Conservation (phyloP, 2,329 filamentous ascomycete species). For the Sordariomycetes sp. region DNA sequence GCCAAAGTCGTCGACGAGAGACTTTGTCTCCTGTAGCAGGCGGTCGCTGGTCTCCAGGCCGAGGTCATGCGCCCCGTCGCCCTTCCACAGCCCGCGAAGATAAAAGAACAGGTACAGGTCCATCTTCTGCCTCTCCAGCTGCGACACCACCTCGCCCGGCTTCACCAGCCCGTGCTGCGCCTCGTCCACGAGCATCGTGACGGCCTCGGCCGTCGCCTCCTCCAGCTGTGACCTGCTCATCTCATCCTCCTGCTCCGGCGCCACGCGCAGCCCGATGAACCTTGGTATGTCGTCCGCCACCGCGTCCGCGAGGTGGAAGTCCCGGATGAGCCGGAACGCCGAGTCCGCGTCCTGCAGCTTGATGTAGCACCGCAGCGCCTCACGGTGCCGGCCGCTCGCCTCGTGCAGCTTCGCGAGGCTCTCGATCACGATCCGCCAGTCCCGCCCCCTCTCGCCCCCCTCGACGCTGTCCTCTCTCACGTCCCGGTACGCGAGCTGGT, state of each 20-base stretch:
- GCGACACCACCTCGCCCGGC: constrained; percentile 65
- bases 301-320: constrained; percentile 82
- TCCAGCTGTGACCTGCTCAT: constrained; percentile 64
- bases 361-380: constrained; percentile 84
- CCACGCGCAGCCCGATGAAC: constrained; percentile 79
- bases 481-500: constrained; percentile 67
- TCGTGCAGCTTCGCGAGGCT: constrained; percentile 77
- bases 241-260: constrained; percentile 53
- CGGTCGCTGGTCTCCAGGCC: constrained; percentile 43
- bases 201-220: constrained; percentile 70
- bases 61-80: constrained; percentile 50
- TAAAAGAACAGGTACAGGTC: constrained; percentile 86
- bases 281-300: constrained; percentile 83
- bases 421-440: constrained; percentile 87
- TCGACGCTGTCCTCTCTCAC: constrained; percentile 68
- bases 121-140: constrained; percentile 58
- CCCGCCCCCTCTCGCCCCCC: constrained; percentile 58
- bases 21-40: constrained; percentile 46
- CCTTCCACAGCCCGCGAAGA: constrained; percentile 74
- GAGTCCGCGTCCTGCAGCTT: constrained; percentile 84
- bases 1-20: constrained; percentile 75
- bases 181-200: constrained; percentile 80
- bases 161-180: constrained; percentile 80
- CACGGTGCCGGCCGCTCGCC: constrained; percentile 66
- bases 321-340: constrained; percentile 74